Conservation (phyloP, 345 rosid species). For the Melastoma malabathricum region DNA sequence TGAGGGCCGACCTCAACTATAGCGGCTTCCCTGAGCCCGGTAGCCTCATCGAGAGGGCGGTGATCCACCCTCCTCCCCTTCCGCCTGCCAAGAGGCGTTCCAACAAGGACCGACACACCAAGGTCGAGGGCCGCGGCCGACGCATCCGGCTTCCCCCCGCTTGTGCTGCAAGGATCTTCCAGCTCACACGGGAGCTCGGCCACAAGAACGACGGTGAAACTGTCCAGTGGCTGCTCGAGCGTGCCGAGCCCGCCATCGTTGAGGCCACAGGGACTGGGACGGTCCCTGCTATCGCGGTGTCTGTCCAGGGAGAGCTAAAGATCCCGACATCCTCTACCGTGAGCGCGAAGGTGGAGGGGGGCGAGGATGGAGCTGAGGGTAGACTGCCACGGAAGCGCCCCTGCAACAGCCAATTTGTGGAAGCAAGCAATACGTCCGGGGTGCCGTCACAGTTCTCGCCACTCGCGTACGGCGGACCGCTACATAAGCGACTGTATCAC, state of each 20-base stretch:
- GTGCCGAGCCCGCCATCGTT: constrained; percentile 57
- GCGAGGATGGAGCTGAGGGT: background rate
- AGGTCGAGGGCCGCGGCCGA: constrained; percentile 83
- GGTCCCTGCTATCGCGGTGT: constrained; percentile 69
- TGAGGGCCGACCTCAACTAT: no score
- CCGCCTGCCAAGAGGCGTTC: constrained; percentile 19
- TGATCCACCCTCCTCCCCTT: constrained; percentile 7
- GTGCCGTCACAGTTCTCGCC: constrained; percentile 8
- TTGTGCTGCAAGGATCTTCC: constrained; percentile 76
- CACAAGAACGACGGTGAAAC: constrained; percentile 78
- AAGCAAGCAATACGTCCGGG: constrained; percentile 14
- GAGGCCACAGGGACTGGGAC: constrained; percentile 71
- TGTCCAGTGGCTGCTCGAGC: constrained; percentile 59
- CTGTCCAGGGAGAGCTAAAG: constrained; percentile 54
- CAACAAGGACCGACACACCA: constrained; percentile 67
- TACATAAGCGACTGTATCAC: no score
- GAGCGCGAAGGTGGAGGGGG: constrained; percentile 11
- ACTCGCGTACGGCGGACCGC: no score
- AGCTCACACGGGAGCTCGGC: constrained; percentile 61
- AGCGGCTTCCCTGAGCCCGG: no score
- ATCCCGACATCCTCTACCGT: constrained; percentile 39
- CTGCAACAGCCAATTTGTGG: constrained; percentile 16
- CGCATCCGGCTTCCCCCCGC: constrained; percentile 62
- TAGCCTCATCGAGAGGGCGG: constrained; percentile 3
- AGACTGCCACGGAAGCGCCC: constrained; percentile 43